Percentiles rank a stretch among this genome's conserved stretches.
Evolutionary conservation across 2,329 filamentous ascomycete genomes (phyloP).

Genomic region (Pseudopyrenochaeta lycopersici): DNA sequence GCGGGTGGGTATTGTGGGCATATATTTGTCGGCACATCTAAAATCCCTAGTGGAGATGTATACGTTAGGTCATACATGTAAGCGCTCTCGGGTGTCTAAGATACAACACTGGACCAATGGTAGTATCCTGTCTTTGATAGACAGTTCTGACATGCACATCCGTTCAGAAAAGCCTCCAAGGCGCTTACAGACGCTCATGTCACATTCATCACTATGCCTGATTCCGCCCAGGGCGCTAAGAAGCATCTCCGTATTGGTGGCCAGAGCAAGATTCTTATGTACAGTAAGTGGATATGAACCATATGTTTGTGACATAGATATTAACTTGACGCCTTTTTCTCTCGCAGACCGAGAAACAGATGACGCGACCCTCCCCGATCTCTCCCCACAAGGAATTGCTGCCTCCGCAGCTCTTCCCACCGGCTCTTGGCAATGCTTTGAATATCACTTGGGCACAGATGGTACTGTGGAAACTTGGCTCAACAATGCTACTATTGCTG

Average conservation of each 20-base stretch:
- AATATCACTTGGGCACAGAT: conserved; percentile 67
- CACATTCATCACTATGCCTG: conserved; percentile 71
- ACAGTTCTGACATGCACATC: conserved; percentile 22
- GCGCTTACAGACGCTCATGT: conserved; percentile 68
- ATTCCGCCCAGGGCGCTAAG: conserved; percentile 62
- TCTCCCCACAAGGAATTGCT: conserved; percentile 67
- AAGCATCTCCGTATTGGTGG: conserved; percentile 71
- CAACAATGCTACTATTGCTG: conserved; percentile 61
- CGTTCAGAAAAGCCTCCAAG: conserved; percentile 62
- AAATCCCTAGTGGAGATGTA: conserved; percentile 65
- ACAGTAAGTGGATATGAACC: conserved; percentile 44
- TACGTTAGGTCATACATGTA: conserved; percentile 67
- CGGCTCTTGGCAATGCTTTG: conserved; percentile 66
- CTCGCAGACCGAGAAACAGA: conserved; percentile 64
- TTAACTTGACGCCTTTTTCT: too few relatives aligned
- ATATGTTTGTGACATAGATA: too few relatives aligned
- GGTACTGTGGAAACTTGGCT: conserved; percentile 70
- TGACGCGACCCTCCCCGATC: conserved; percentile 69
- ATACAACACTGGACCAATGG: background rate
- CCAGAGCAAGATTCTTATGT: conserved; percentile 69
- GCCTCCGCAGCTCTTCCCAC: conserved; percentile 62
- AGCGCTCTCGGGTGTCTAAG: conserved; percentile 32
- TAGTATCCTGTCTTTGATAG: background rate
- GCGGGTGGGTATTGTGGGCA: conserved; percentile 65
- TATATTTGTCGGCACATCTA: conserved; percentile 68